Base-by-base conservation (phyloP, 2,329 filamentous ascomycete species). In the Alternaria ventricosa region DNA sequence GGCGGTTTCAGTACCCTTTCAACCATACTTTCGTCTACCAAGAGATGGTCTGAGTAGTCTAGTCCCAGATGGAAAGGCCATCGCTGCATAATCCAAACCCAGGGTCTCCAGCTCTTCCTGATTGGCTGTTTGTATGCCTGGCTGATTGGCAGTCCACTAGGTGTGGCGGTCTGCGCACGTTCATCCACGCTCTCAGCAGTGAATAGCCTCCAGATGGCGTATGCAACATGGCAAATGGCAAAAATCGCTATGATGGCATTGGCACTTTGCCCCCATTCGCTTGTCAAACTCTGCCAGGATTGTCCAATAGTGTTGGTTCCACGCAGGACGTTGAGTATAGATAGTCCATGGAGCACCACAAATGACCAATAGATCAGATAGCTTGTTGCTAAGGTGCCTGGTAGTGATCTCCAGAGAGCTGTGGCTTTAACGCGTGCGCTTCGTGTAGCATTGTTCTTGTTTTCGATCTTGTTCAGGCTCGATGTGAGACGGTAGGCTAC, bases 251-350 rank as follows among this genome's bases (percentile, higher is more conserved):
- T 41, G 9, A 41, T 41, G 3, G 9, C 36, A 0, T 41, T 41
- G 9, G 36, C 36, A 41, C 36, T 41, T 18, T 41, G 36, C 0
- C 36, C 36, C 36, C 36, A 41, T 5, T 41, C 36, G 4, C 2
- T 18, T 3, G 1, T 41, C n/a, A 41, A 18, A 1, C 2, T 5
- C 0, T 3, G n/a, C 36, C n/a, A 41, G 1, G 36, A 41, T 3
- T 18, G 15, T 1, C 1, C 1, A n/a, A 41, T 41, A 11, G 36
- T 41, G 5, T 41, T 18, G 0, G 36, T 41, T 41, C 5, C 36
- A 0, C 36, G n/a, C 9, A 41, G 2, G 0, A 41, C 6, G 36
- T 41, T 41, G 36, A 3, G 3, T 1, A 41, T 41, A 0, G 36
- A 41, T 11, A 41, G n/a, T 18, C 36, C 36, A 11, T 41, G 36